Percentiles rank a stretch among this genome's conserved stretches.
Evolutionary conservation across 768 basidiomycete genomes (phyloP).

Genomic region (Xerocomellus intermedius): DNA sequence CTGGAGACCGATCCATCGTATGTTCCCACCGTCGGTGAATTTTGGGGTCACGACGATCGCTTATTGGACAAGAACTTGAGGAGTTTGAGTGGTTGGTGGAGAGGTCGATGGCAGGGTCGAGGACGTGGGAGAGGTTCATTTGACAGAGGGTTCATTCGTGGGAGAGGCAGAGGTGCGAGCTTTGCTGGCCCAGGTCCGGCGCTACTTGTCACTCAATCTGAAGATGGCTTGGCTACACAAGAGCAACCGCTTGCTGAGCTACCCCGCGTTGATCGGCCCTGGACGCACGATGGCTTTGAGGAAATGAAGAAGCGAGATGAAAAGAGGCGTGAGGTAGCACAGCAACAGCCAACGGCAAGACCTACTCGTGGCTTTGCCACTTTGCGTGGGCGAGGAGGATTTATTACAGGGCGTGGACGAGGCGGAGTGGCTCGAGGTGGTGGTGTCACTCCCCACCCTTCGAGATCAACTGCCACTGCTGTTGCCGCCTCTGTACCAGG

Average conservation of each 20-base stretch:
- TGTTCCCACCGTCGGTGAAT: slow-evolving; percentile 87
- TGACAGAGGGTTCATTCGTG: slow-evolving; percentile 44
- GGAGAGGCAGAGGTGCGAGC: slow-evolving; percentile 57
- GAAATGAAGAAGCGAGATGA: slow-evolving; percentile 81
- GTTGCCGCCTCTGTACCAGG: slow-evolving; percentile 32
- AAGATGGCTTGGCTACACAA: slow-evolving; percentile 18
- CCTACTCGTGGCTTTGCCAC: slow-evolving; percentile 35
- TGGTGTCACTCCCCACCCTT: slow-evolving; percentile 33
- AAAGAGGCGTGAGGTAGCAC: slow-evolving; percentile 35
- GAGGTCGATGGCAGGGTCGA: slow-evolving; percentile 72
- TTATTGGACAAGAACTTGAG: slow-evolving; percentile 79
- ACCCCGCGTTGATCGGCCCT: slow-evolving; percentile 65
- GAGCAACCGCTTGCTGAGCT: slow-evolving; percentile 30
- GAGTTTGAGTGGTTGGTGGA: slow-evolving; percentile 86
- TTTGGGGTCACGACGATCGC: slow-evolving; percentile 95
- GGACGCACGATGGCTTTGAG: slow-evolving; percentile 88
- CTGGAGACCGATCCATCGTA: slow-evolving; percentile 84
- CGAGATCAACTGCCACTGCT: slow-evolving; percentile 28
- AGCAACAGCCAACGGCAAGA: slow-evolving; percentile 33
- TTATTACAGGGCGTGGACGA: slow-evolving; percentile 42
- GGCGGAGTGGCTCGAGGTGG: slow-evolving; percentile 48
- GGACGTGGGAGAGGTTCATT: slow-evolving; percentile 56
- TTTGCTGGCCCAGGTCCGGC: slow-evolving; percentile 21
- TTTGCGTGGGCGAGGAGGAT: slow-evolving; percentile 49
- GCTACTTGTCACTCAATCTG: slow-evolving; percentile 16